Conservation (phyloP, 805 yeast species). For the Saccharomyces cerevisiae region DNA sequence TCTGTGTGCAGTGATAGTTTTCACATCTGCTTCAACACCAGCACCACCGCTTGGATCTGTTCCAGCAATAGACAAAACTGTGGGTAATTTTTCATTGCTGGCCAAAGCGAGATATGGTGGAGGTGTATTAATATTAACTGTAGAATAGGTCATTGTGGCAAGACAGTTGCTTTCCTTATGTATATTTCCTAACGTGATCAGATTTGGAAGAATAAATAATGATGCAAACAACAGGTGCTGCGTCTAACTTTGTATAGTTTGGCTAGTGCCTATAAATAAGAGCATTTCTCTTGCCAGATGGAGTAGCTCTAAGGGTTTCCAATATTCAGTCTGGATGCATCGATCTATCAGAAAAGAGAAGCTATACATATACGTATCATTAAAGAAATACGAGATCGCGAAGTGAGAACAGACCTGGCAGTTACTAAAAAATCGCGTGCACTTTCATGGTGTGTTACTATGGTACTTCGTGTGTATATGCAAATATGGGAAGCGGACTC, state of each 20-base stretch:
- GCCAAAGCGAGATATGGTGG: constrained; percentile 26
- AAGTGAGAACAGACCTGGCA: neutral
- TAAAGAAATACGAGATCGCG: neutral
- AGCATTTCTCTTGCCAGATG: neutral
- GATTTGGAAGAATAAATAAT: neutral
- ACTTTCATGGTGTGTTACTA: neutral
- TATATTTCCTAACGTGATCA: neutral
- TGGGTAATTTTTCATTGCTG: constrained; percentile 28
- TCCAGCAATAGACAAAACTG: constrained; percentile 52
- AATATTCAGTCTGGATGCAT: constrained; percentile 19
- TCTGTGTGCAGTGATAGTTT: constrained; percentile 65
- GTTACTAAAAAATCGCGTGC: neutral
- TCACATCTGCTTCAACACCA: constrained; percentile 83
- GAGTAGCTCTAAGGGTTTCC: neutral
- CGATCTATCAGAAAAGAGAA: constrained; percentile 18
- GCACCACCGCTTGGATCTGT: constrained; percentile 88
- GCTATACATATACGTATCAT: neutral
- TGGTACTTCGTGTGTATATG: neutral
- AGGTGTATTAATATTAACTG: constrained; percentile 21
- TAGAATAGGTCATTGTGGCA: neutral
- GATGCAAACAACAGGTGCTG: neutral
- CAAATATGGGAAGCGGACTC: neutral
- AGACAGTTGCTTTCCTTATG: neutral
- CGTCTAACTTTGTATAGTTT: neutral
- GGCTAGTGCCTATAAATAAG: neutral